These are phyloP conservation scores for Marsdenia floribunda DNA, from an alignment of 257 asterid genomes.

Conservation along the genomic window DNA sequence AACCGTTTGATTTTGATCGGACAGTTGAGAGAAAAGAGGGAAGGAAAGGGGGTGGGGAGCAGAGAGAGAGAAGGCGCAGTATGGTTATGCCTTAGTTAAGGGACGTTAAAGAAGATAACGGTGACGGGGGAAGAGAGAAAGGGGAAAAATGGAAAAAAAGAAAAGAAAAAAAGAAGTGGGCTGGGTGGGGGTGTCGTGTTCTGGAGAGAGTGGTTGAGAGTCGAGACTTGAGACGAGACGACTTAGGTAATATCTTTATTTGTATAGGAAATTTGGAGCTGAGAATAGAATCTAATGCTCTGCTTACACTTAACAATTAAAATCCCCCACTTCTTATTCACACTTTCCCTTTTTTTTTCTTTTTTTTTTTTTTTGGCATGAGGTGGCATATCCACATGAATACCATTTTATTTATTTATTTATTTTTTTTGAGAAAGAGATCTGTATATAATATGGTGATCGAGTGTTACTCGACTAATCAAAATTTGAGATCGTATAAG, in stretches of 20 bases:
- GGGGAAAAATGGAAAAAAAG: too few relatives aligned
- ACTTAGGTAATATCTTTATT: too few relatives aligned
- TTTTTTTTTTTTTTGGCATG: background rate
- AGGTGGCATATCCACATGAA: background rate
- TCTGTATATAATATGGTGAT: too few relatives aligned
- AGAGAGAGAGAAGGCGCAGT: background rate
- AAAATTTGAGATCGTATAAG: too few relatives aligned
- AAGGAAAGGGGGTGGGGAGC: too few relatives aligned
- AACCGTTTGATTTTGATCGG: background rate
- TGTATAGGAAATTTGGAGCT: background rate
- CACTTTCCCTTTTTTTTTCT: too few relatives aligned
- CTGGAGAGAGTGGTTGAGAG: background rate
- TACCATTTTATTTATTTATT: too few relatives aligned
- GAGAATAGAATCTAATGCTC: background rate
- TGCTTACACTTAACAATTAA: background rate
- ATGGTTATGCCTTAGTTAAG: background rate
- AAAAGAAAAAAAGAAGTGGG: too few relatives aligned
- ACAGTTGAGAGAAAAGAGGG: background rate
- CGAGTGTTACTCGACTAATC: too few relatives aligned
- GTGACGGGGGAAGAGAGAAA: background rate
- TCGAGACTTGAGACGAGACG: background rate
- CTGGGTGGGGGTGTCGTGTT: too few relatives aligned
- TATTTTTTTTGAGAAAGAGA: too few relatives aligned
- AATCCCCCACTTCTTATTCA: background rate
- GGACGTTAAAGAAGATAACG: constrained; percentile 6